Percentiles rank a stretch among this genome's conserved stretches.
These are phyloP conservation scores for Penicillium vulpinum DNA, from an alignment of 2,329 filamentous ascomycete species.

Conservation along the genomic window DNA sequence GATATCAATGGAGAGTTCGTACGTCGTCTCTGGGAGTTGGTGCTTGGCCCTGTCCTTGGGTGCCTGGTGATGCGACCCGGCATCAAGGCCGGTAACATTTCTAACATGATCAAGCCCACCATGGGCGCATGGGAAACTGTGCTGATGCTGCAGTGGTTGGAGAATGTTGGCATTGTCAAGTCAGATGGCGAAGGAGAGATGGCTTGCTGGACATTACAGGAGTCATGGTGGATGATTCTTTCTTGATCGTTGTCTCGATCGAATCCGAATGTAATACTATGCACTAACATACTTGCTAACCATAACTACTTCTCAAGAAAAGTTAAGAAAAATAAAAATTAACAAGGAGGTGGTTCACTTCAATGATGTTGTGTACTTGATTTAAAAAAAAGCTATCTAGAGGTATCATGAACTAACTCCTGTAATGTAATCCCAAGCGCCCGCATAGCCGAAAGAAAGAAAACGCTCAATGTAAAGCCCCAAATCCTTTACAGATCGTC, in stretches of 20 bases:
- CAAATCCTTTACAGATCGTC: constrained; percentile 22
- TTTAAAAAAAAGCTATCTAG: constrained; percentile 2
- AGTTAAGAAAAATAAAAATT: neutral
- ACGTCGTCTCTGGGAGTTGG: constrained; percentile 44
- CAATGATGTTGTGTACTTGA: neutral
- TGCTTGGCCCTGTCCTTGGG: constrained; percentile 44
- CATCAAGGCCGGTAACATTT: constrained; percentile 36
- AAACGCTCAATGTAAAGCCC: neutral
- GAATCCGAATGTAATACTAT: neutral
- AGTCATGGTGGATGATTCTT: constrained; percentile 47
- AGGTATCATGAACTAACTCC: constrained; percentile 5
- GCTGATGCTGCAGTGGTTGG: constrained; percentile 44
- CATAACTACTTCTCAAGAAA: neutral
- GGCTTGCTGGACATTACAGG: constrained; percentile 35
- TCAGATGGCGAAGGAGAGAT: constrained; percentile 13
- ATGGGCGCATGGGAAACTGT: constrained; percentile 46
- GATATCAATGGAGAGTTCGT: constrained; percentile 48
- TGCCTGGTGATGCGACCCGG: constrained; percentile 46
- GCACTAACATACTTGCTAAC: neutral
- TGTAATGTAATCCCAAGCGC: constrained; percentile 1
- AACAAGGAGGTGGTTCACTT: neutral
- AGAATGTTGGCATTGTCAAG: constrained; percentile 24
- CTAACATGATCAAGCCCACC: constrained; percentile 39
- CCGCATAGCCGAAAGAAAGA: neutral
- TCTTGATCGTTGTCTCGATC: neutral